A percentile compares a stretch with the other conserved stretches of the same genome.
Evolutionary conservation across 805 yeast genomes (phyloP).

Genomic region (Starmerella floricola): DNA sequence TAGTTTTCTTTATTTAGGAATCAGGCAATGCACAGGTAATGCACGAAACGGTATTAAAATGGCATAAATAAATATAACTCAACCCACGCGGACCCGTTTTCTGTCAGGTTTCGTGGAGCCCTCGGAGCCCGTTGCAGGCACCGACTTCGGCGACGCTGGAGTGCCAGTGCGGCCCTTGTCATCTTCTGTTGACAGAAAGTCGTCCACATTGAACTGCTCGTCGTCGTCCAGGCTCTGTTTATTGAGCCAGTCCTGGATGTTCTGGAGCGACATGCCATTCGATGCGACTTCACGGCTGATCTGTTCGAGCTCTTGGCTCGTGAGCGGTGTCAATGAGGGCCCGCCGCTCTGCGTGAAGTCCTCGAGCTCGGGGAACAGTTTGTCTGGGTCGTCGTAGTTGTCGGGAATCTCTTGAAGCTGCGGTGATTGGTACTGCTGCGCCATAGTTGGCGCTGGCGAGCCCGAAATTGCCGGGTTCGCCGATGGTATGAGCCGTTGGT

Average conservation of each 20-base stretch:
- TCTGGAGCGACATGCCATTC: conserved; percentile 15
- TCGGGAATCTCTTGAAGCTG: conserved; percentile 1
- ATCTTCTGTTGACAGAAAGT: conserved; percentile 17
- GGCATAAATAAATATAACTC: conserved; percentile 1
- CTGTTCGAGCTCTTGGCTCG: conserved; percentile 17
- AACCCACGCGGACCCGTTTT: conserved; percentile 8
- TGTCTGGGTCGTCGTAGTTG: conserved; percentile 11
- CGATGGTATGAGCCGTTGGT: not conserved
- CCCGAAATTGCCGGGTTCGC: conserved; percentile 1
- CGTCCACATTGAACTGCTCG: conserved; percentile 21
- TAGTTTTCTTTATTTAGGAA: too few relatives aligned
- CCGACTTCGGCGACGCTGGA: too few relatives aligned
- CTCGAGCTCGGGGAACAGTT: conserved; percentile 19
- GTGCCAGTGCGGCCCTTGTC: not conserved
- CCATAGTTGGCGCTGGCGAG: not conserved
- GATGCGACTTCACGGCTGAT: conserved; percentile 11
- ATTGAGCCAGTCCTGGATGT: conserved; percentile 18
- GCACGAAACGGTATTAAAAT: too few relatives aligned
- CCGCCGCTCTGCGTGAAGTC: conserved; percentile 4
- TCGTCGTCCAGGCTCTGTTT: conserved; percentile 10
- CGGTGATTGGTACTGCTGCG: conserved; percentile 5
- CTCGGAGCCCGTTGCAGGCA: not conserved
- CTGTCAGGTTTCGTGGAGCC: conserved; percentile 9
- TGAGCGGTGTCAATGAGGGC: conserved; percentile 12
- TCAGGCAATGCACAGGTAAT: not conserved